These are phyloP conservation scores for Glaciozyma martinii DNA, from an alignment of 768 basidiomycete species.

Conservation along the genomic window DNA sequence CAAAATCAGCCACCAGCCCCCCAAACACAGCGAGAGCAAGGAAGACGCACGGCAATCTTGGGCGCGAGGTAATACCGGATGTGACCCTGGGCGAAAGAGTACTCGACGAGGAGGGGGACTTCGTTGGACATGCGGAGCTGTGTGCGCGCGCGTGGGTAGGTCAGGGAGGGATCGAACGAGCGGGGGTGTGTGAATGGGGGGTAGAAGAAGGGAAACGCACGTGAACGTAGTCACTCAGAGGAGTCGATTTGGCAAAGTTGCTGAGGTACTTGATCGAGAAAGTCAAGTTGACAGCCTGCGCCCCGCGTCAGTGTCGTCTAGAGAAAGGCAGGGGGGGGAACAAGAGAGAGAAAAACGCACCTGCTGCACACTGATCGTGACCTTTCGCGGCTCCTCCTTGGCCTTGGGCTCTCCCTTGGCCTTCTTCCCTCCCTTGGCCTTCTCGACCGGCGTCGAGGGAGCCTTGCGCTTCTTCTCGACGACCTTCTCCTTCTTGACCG, in stretches of 20 bases:
- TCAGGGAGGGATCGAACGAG: too few species aligned
- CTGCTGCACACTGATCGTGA: slow-evolving; percentile 26
- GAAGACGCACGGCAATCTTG: slow-evolving; percentile 57
- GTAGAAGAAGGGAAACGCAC: neutral
- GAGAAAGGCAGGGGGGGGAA: too few species aligned
- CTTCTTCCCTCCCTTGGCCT: slow-evolving; percentile 36
- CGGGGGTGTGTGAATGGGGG: neutral
- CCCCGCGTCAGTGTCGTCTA: neutral
- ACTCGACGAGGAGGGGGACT: slow-evolving; percentile 78
- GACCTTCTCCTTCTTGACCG: slow-evolving; percentile 17
- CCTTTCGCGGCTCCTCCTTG: slow-evolving; percentile 8
- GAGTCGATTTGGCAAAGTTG: slow-evolving; percentile 86
- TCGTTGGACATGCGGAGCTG: slow-evolving; percentile 80
- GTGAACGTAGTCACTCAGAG: slow-evolving; percentile 61
- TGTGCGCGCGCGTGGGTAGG: neutral
- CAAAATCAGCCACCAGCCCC: too few species aligned
- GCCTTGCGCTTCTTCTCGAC: slow-evolving; percentile 48
- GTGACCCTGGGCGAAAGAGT: slow-evolving; percentile 76
- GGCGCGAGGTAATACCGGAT: slow-evolving; percentile 95
- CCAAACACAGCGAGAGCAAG: neutral
- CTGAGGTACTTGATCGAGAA: slow-evolving; percentile 96
- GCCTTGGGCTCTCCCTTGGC: slow-evolving; percentile 37
- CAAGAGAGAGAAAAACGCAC: neutral
- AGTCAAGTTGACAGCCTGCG: slow-evolving; percentile 73
- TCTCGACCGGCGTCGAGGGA: slow-evolving; percentile 66